Evolutionary conservation across 139 green algal genomes (phyloP).

Genomic region (Picochlorum sp.): DNA sequence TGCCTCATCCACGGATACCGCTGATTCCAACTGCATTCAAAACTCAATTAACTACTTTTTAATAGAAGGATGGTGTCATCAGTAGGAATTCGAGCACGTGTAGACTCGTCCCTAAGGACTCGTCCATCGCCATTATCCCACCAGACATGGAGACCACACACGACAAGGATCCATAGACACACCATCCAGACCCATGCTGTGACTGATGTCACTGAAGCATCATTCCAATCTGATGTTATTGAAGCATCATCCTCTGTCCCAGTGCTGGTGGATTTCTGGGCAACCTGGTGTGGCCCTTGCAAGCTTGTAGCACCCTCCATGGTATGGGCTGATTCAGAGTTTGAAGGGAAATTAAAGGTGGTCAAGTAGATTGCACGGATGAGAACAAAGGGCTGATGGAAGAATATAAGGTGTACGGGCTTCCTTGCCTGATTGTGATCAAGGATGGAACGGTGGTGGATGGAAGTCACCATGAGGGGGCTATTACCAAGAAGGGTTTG

Average conservation of each 20-base stretch:
- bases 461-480: conserved; percentile 76
- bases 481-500: conserved; percentile 67
- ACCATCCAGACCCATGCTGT: no score
- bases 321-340: conserved; percentile 65
- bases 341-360: conserved; percentile 68
- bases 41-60: no score
- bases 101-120: no score
- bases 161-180: no score
- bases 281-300: conserved; percentile 87
- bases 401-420: conserved; percentile 91
- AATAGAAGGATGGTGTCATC: no score
- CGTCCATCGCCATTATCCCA: no score
- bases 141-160: no score
- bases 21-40: no score
- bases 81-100: no score
- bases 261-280: conserved; percentile 93
- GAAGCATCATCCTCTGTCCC: conserved; percentile 23
- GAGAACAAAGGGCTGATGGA: conserved; percentile 71
- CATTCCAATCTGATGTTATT: not conserved
- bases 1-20: no score
- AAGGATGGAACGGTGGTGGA: conserved; percentile 72
- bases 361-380: conserved; percentile 87
- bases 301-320: conserved; percentile 75
- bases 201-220: not conserved
- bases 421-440: conserved; percentile 90